These are phyloP conservation scores for Telfairia occidentalis DNA, from an alignment of 331 rosid genomes.

Conservation along the genomic window DNA sequence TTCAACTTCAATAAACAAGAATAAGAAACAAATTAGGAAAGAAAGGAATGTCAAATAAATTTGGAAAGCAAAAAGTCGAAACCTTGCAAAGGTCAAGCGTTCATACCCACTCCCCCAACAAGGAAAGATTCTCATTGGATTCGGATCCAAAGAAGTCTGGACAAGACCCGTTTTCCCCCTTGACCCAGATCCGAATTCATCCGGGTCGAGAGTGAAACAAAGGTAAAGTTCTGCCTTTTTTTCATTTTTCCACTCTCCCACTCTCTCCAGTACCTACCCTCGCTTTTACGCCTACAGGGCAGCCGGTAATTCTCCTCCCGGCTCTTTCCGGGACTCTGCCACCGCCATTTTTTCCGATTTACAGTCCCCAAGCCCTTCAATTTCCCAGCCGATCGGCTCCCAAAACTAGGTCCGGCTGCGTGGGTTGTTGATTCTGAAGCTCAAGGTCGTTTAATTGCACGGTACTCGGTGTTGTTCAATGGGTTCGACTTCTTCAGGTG, in stretches of 20 bases:
- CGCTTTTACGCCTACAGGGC: background rate
- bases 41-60: background rate
- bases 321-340: background rate
- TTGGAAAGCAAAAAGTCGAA: background rate
- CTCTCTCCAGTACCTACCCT: constrained; percentile 6
- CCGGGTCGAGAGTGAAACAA: background rate
- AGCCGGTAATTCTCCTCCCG: background rate
- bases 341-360: background rate
- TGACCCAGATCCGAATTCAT: background rate
- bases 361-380: background rate
- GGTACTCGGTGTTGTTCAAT: background rate
- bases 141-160: constrained; percentile 6
- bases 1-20: background rate
- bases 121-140: constrained; percentile 12
- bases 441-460: background rate
- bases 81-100: background rate
- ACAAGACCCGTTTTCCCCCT: background rate
- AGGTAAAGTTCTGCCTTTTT: constrained; percentile 4
- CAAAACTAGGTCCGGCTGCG: background rate
- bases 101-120: constrained; percentile 5
- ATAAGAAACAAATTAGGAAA: background rate
- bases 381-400: background rate
- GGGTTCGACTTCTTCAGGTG: constrained; percentile 10
- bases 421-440: background rate
- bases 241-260: background rate